These are phyloP conservation scores for Chlorella variabilis DNA, from an alignment of 163 green algal species.

Conservation along the genomic window DNA sequence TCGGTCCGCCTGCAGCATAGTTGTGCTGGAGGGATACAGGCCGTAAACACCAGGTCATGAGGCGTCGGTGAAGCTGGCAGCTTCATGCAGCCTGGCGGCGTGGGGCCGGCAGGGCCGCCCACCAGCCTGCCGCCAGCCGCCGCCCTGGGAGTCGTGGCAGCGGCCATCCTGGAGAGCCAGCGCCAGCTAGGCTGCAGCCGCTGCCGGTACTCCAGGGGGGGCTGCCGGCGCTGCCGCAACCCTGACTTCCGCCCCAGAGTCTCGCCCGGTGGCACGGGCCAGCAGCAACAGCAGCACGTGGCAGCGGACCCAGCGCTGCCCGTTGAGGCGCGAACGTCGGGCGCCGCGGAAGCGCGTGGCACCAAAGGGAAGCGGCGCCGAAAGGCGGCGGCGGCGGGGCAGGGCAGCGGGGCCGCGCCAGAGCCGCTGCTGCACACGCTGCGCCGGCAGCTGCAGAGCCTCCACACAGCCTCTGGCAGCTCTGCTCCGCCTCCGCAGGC, in stretches of 20 bases:
- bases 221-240: slow-evolving; percentile 42
- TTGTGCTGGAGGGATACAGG: no score
- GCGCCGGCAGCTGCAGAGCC: slow-evolving; percentile 8
- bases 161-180: not conserved
- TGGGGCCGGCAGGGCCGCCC: no score
- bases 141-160: not conserved
- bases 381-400: not conserved
- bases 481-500: no score
- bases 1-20: no score
- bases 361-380: slow-evolving; percentile 24
- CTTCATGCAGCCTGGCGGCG: not conserved
- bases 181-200: slow-evolving; percentile 41
- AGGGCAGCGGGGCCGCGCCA: not conserved
- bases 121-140: no score
- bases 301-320: not conserved
- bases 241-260: slow-evolving; percentile 22
- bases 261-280: not conserved
- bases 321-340: not conserved
- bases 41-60: no score
- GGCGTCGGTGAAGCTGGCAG: no score
- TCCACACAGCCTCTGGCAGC: not conserved
- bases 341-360: not conserved
- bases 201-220: slow-evolving; percentile 38
- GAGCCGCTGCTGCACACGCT: slow-evolving; percentile 29
- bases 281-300: not conserved